phyloP scores from a whole-genome alignment of 495 filamentous ascomycete species.

The Xylaria telfairii region DNA sequence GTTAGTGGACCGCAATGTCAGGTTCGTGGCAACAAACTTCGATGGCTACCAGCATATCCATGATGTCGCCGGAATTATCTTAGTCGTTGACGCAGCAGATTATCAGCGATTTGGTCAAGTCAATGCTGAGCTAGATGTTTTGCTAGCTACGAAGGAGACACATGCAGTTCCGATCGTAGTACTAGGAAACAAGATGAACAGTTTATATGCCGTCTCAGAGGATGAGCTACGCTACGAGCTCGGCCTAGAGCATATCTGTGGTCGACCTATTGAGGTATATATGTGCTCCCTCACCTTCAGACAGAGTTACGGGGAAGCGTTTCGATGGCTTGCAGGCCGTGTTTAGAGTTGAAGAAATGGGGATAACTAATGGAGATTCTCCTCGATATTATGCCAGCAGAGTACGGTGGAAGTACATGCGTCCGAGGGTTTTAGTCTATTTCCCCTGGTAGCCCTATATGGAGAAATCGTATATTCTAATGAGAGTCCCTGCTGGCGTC shows the following conservation, averaged over 20 bases:
- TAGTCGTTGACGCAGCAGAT: not conserved
- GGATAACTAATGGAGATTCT: not conserved
- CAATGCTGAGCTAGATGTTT: not conserved
- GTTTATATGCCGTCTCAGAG: not conserved
- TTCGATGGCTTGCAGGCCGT: not conserved
- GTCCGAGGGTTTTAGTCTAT: no score
- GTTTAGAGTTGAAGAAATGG: not conserved
- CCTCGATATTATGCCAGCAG: not conserved
- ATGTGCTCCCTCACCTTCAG: not conserved
- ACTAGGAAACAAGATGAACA: not conserved
- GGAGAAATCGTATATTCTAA: no score
- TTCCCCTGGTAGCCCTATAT: no score
- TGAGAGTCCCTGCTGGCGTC: not conserved
- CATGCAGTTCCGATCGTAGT: not conserved
- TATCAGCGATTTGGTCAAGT: not conserved
- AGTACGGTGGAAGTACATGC: no score
- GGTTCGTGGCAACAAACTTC: not conserved
- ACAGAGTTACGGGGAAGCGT: not conserved
- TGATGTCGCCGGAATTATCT: not conserved
- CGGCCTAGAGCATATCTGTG: not conserved
- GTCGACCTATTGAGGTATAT: not conserved
- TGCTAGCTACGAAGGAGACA: not conserved
- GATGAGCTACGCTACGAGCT: not conserved
- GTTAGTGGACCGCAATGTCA: not conserved
- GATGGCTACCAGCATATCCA: not conserved